These are phyloP conservation scores for Schoenoplectus triqueter DNA, from an alignment of 202 grass and related monocot species.

Conservation along the genomic window DNA sequence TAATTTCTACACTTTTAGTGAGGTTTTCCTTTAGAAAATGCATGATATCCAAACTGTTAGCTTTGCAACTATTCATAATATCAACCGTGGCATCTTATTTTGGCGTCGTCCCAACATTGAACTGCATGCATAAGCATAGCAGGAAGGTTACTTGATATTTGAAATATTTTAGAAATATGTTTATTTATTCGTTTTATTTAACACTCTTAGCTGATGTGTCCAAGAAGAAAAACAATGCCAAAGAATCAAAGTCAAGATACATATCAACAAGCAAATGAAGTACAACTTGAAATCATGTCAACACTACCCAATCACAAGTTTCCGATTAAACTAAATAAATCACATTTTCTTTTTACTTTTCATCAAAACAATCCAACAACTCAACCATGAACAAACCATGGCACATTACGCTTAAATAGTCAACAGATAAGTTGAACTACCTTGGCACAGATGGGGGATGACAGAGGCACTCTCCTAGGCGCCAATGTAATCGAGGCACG, in stretches of 20 bases:
- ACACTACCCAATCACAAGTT: neutral
- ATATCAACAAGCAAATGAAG: neutral
- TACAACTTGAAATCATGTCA: too few species aligned
- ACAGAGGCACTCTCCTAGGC: conserved; percentile 10
- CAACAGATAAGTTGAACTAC: neutral
- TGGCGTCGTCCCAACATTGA: neutral
- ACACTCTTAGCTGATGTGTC: neutral
- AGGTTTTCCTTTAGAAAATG: too few species aligned
- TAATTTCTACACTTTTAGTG: too few species aligned
- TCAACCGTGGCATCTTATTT: conserved; percentile 3
- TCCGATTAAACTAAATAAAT: neutral
- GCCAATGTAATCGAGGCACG: neutral
- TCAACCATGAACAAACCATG: neutral
- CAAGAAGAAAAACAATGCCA: neutral
- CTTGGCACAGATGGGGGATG: conserved; percentile 34
- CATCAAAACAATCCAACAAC: neutral
- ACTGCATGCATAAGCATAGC: neutral
- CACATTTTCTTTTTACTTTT: neutral
- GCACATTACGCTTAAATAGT: neutral
- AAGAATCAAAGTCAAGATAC: neutral
- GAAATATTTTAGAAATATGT: too few species aligned
- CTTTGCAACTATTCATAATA: neutral
- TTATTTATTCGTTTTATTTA: too few species aligned
- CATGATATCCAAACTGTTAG: too few species aligned
- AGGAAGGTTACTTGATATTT: conserved; percentile 15